Percentiles rank a stretch among this genome's conserved stretches.
Conservation (phyloP, 441 rosid species). For the Corymbia citriodora region DNA sequence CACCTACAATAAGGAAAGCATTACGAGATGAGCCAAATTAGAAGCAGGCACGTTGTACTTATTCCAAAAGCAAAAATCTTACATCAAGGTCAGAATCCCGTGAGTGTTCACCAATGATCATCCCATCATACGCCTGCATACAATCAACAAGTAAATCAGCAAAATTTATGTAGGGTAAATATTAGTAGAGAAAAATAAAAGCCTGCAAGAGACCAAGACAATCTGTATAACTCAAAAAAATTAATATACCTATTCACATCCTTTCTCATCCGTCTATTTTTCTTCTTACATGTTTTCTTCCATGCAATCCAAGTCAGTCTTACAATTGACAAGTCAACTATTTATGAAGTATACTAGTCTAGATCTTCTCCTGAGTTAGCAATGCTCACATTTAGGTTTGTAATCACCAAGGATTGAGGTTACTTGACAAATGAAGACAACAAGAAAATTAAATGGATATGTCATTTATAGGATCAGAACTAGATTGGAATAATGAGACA, state of each 20-base stretch:
- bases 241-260: background rate
- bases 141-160: constrained; percentile 8
- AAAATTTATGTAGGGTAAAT: background rate
- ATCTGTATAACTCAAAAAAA: background rate
- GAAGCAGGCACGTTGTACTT: constrained; percentile 1
- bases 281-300: background rate
- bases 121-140: constrained; percentile 89
- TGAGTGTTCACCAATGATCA: constrained; percentile 97
- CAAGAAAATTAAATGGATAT: background rate
- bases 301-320: background rate
- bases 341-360: background rate
- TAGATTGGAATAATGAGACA: background rate
- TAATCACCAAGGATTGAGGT: background rate
- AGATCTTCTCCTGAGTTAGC: background rate
- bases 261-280: background rate
- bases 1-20: constrained; percentile 33
- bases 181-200: background rate
- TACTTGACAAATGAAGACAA: background rate
- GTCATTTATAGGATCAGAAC: background rate
- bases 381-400: background rate
- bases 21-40: constrained; percentile 3
- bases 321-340: background rate
- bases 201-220: background rate
- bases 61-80: constrained; percentile 25
- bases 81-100: constrained; percentile 96